Evolutionary conservation across 2,329 filamentous ascomycete genomes (phyloP).

Genomic region (Fusarium xyrophilum): DNA sequence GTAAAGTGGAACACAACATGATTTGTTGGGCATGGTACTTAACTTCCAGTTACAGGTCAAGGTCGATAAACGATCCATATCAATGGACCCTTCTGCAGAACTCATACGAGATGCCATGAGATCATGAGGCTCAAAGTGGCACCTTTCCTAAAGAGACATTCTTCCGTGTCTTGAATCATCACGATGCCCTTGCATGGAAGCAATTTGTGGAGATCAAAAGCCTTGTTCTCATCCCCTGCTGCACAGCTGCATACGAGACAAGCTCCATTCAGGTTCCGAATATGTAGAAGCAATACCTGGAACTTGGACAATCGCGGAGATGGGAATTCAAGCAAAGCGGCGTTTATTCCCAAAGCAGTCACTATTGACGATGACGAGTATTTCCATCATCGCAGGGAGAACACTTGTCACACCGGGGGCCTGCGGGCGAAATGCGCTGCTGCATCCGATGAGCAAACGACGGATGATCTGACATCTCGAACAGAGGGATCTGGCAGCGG

Average conservation of each 20-base stretch:
- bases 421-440: slow-evolving; percentile 7
- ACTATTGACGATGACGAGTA: slow-evolving; percentile 16
- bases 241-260: slow-evolving; percentile 1
- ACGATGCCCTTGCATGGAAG: slow-evolving; percentile 2
- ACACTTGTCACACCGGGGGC: slow-evolving; percentile 1
- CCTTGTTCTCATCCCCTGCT: not conserved
- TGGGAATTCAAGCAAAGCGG: slow-evolving; percentile 1
- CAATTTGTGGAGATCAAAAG: slow-evolving; percentile 15
- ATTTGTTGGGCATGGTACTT: not conserved
- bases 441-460: slow-evolving; percentile 14
- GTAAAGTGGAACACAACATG: slow-evolving; percentile 2
- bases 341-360: slow-evolving; percentile 9
- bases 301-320: slow-evolving; percentile 1
- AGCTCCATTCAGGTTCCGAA: slow-evolving; percentile 17
- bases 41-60: not conserved
- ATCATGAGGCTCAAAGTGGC: slow-evolving; percentile 22
- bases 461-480: slow-evolving; percentile 1
- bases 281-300: not conserved
- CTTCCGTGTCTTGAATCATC: slow-evolving; percentile 24
- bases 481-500: not conserved
- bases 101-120: slow-evolving; percentile 15
- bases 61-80: slow-evolving; percentile 3
- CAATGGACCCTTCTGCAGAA: not conserved
- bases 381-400: not conserved
- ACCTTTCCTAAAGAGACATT: not conserved